Evolutionary conservation across 2,329 filamentous ascomycete species (phyloP), one percentile per base, ranked within the genome.

Genomic region (Thielaviopsis cerberus): DNA sequence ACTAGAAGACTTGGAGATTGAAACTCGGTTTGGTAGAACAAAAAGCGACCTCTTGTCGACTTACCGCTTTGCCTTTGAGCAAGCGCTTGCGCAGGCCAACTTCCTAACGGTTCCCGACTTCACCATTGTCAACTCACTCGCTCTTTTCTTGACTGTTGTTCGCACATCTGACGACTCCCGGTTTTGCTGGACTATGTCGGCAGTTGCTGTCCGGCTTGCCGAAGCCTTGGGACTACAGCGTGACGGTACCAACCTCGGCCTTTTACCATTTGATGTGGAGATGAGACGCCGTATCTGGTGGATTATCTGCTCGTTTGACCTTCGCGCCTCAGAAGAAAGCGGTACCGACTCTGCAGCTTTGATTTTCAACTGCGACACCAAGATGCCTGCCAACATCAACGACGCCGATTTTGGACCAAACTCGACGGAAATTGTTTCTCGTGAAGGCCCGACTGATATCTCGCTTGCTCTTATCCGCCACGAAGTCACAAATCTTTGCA

Each of bases 241-340:
- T 4, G 79, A 83, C 56, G 73, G 73, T 11, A 68, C 69, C 3
- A 67, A 72, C 52, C 72, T 82, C 41, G 72, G 72, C 0, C 68
- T 84, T 4, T 71, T 74, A 0, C 75, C 78, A 0, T 81, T 79
- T 59, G 79, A 83, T 58, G 73, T 74, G 0, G 79, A 84, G 64
- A 76, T 82, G 67, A 72, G 80, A 41, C 72, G 81, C 23, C 72
- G 81, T 1, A 65, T 83, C 0, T 84, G 80, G 77, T 82, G 78
- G 73, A 71, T 75, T n/a, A 72, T 84, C 10, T 69, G 80, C 48
- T 69, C 76, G 2, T 69, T 83, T 0, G 81, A 85, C 62, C 67
- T 77, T 2, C 73, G 76, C 8, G 72, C 75, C 0, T 73, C 77
- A 2, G 78, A 82, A 61, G 75, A 80, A 57, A 69, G 76, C 2